Base-by-base conservation (phyloP, 441 rosid genomes). In the California macrophylla region DNA sequence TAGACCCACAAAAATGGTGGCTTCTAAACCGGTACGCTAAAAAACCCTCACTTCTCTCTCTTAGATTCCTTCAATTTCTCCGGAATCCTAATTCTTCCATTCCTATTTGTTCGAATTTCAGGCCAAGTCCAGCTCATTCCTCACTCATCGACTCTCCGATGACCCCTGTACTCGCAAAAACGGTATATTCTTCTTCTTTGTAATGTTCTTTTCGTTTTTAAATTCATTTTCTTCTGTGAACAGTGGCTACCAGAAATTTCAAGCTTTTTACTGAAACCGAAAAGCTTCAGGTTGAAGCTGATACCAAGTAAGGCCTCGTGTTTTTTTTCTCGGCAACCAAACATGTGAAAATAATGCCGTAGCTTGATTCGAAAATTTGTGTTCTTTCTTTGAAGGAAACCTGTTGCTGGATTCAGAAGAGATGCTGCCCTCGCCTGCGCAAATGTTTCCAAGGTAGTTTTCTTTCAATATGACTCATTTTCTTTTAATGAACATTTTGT, bases 391-490 rank as follows among this genome's bases (percentile, higher is more conserved):
- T 69, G 68, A 75, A 81, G 67, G 74, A 79, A 72, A 30, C 64
- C 87, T n/a, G 69, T 68, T 52, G 61, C 13, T 52, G 61, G 25
- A 52, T 52, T 52, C 61, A 82, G 69, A 61, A 81, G 65, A 63
- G 82, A 50, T 5, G 72, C 76, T 71, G 18, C 71, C 70, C 56
- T 36, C 54, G 72, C 80, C 24, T 68, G 71, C 64, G 72, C 81
- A 70, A 83, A 58, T 65, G 76, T 72, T 76, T 70, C 73, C 20
- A 85, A 87, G 93, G 93, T 86, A 74, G 61, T 60, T 76, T 56
- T 16, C 24, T 56, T 65, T 61, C 56, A 38, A 25, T 28, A 0
- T 32, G 24, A n/a, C 67, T 42, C 68, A 3, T 64, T 61, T 70
- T 38, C 29, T 71, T 38, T 10, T 6, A 45, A 58, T 28, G 69